Base-by-base conservation (phyloP, 1,139 yeast genomes). In the Yamadazyma spencermartinsiae region DNA sequence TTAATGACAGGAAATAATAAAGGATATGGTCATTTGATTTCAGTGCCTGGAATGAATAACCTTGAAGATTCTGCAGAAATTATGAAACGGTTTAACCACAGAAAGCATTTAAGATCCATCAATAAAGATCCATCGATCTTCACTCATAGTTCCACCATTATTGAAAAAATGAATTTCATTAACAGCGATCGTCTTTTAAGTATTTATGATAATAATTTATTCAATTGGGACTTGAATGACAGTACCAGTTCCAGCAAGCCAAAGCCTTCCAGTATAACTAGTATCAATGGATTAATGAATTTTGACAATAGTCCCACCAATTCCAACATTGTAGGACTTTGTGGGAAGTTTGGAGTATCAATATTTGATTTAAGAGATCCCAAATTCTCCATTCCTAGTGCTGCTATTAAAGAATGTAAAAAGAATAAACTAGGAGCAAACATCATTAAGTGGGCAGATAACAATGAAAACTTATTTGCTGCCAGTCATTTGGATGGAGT, bases 331-430 rank as follows among this genome's bases (percentile, higher is more conserved):
- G 44, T 83, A 25, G 85, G 87, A 0, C 60, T 84, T 3, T 79
- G 85, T 38, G 90, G 94, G 3, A 65, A 68, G 31, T 81, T 80
- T 53, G 95, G 95, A 1, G 73, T 85, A 3, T 80, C 90, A 0
- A 60, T 86, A 36, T 72, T 79, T 50, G 95, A 86, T 56, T 60
- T 83, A 43, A 69, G 94, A 46, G 68, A 70, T 12, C 55, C 68
- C 3, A 60, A 54, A 33, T 68, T 66, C 43, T 60, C 58, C 36
- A 58, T 68, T 3, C 75, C 75, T n/a, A 46, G 55, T 4, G 41
- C 57, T 2, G 36, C 47, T 12, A 41, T 41, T n/a, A 33, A 31
- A 20, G 38, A 48, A 31, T 42, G 49, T 18, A 50, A 46, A 35
- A 48, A 44, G 36, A 49, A 45, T 33, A 54, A 51, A 38, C 44